Evolutionary conservation across 495 filamentous ascomycete genomes (phyloP).

Genomic region (Hypoxylon crocopeplum): DNA sequence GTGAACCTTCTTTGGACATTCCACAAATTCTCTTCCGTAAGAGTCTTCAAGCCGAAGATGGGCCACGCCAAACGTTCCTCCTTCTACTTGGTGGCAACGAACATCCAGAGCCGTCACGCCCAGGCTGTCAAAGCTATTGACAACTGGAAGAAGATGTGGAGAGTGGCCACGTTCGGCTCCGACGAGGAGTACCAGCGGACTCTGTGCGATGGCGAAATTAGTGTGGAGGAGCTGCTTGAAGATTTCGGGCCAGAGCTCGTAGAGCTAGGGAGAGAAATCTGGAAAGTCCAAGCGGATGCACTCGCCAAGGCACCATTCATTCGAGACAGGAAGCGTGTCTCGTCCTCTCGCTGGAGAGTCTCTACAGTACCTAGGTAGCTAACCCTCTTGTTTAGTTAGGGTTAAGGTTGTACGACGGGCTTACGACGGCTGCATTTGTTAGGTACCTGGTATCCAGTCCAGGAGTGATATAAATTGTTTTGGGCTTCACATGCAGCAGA

Average conservation of each 20-base stretch:
- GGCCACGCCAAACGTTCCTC: slow-evolving; percentile 55
- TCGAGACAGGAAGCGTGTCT: no score
- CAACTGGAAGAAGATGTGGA: slow-evolving; percentile 55
- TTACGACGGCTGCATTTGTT: no score
- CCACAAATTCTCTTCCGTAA: slow-evolving; percentile 50
- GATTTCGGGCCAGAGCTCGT: slow-evolving; percentile 52
- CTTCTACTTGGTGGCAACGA: slow-evolving; percentile 63
- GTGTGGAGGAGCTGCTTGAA: slow-evolving; percentile 44
- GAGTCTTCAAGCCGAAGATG: slow-evolving; percentile 55
- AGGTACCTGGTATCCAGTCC: no score
- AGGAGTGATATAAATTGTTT: no score
- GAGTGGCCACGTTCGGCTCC: slow-evolving; percentile 51
- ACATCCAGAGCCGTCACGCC: slow-evolving; percentile 45
- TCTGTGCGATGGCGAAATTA: slow-evolving; percentile 2
- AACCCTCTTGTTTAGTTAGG: no score
- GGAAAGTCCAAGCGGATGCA: slow-evolving; percentile 53
- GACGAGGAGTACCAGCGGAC: slow-evolving; percentile 39
- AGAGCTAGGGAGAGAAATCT: slow-evolving; percentile 43
- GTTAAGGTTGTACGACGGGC: no score
- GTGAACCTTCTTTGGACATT: slow-evolving; percentile 52
- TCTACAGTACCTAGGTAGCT: no score
- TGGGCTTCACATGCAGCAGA: no score
- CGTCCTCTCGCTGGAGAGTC: no score
- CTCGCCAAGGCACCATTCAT: slow-evolving; percentile 50
- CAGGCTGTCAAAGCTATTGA: slow-evolving; percentile 48